phyloP scores from a whole-genome alignment of 176 grass and related monocot genomes.

The Raddia guianensis region DNA sequence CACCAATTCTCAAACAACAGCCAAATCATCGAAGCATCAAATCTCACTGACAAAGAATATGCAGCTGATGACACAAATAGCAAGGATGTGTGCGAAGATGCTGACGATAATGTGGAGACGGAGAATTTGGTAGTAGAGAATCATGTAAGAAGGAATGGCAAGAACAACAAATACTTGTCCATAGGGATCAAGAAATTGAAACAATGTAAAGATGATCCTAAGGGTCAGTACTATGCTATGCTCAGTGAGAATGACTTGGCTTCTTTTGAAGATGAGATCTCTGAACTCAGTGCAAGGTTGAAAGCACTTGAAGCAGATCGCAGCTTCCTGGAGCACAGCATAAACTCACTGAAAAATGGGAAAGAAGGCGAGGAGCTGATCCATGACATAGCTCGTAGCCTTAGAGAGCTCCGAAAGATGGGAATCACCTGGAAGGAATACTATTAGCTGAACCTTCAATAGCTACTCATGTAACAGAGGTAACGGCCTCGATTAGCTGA shows the following conservation, averaged over 20 bases:
- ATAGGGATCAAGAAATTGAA: neutral
- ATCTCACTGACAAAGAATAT: slow-evolving; percentile 39
- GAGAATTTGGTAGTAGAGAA: neutral
- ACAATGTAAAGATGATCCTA: slow-evolving; percentile 9
- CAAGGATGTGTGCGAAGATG: slow-evolving; percentile 30
- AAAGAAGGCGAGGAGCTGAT: slow-evolving; percentile 57
- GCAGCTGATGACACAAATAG: slow-evolving; percentile 1
- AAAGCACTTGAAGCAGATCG: slow-evolving; percentile 65
- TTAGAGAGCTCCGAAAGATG: slow-evolving; percentile 60
- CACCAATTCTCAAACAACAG: slow-evolving; percentile 72
- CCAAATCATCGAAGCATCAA: slow-evolving; percentile 5
- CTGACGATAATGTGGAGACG: neutral
- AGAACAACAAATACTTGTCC: neutral
- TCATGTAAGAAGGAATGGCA: slow-evolving; percentile 29
- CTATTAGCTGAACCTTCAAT: slow-evolving; percentile 36
- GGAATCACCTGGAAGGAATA: slow-evolving; percentile 47
- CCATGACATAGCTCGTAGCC: slow-evolving; percentile 62
- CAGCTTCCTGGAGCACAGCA: slow-evolving; percentile 77
- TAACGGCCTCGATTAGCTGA: slow-evolving; percentile 4
- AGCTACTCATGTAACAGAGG: neutral
- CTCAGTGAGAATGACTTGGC: slow-evolving; percentile 43
- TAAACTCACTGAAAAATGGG: slow-evolving; percentile 74
- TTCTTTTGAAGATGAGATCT: slow-evolving; percentile 56
- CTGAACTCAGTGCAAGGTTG: slow-evolving; percentile 56
- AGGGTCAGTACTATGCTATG: slow-evolving; percentile 38